Evolutionary conservation across 352 stramenopile genomes (phyloP), one percentile per base, ranked within the genome.

Genomic region (Phytophthora idaei): DNA sequence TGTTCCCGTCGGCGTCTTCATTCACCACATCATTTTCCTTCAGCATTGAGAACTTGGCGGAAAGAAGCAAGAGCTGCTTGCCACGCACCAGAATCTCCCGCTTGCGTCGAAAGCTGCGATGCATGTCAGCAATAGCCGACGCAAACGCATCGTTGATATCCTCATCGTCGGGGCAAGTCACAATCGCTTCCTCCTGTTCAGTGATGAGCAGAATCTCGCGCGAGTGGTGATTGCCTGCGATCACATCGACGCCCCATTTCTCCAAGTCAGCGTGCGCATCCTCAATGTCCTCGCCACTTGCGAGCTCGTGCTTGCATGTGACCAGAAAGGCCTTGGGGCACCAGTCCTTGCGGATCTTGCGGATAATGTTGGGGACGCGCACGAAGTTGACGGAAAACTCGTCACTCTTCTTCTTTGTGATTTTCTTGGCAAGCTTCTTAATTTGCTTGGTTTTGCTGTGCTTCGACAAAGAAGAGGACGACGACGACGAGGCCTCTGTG

Each of bases 41-140:
- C 21, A 93, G 81, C 87, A 95, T 95, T 11, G 84, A 90, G 34
- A 95, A 95, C 57, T 95, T 95, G 57, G 87, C 87, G 54, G 87
- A 92, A 12, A 95, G 71, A 37, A 95, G 67, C 47, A 95, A 49
- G 9, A 95, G 59, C 55, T 90, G 73, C 67, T 95, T 95, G 28
- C 81, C 81, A 48, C 86, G 87, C n/a, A 81, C 72, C 47, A 95
- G 47, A 65, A 95, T 94, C 61, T 90, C 75, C 28, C 83, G 84
- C 56, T 81, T 89, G 53, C 76, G 78, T 28, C 80, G 78, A 55
- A 93, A 95, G 21, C 88, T 81, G 53, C 85, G 85, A 48, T 95
- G 87, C 74, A 92, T 76, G 31, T 90, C 77, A 1, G 83, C 77
- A 65, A 95, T 74, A 41, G 84, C 79, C 14, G 84, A 87, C 0